Base-by-base conservation (phyloP, 1,284 basidiomycete species). In the Marasmius fiardii region DNA sequence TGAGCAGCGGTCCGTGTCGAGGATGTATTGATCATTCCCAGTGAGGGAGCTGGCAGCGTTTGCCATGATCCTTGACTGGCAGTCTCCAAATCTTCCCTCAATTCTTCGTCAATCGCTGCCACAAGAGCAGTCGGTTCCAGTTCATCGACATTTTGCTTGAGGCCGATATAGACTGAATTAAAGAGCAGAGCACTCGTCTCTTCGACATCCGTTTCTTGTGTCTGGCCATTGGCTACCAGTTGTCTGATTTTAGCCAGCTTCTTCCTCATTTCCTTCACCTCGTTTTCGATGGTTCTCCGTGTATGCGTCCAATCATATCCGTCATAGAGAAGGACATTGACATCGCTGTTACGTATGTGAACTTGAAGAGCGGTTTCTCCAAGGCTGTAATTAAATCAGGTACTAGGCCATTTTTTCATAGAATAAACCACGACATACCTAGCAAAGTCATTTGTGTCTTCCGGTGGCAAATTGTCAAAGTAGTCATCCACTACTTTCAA, bases 241-340 rank as follows among this genome's bases (percentile, higher is more conserved):
- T 99, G 96, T 52, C 91, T 81, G 65, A 99, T 97, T 71, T 92
- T 94, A 49, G 92, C 88, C 43, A 99, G 80, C 23, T 86, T 86
- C 53, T 86, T 85, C 49, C 93, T 85, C 74, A 99, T 93, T 33
- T 90, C 86, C 67, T 90, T 93, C 56, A 92, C 83, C 67, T 95
- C 91, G 50, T 92, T 86, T 67, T 97, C 92, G 52, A 99, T 93
- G 4, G 83, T 83, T 67, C 82, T 87, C 48, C 95, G 86, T 1
- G 96, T 99, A 39, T 81, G 78, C 1, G 71, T 71, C 95, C 96
- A 99, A 67, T 99, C 97, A 65, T 95, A 99, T 0, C 96, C 95
- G 56, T 95, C 92, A 65, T 95, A 90, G 5, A 98, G 77, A 56
- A 86, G 78, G 33, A 97, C 65, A 0, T 78, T 81, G 37, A 91